Evolutionary conservation across 2,329 filamentous ascomycete species (phyloP).

Genomic region (Aureobasidium sp.): DNA sequence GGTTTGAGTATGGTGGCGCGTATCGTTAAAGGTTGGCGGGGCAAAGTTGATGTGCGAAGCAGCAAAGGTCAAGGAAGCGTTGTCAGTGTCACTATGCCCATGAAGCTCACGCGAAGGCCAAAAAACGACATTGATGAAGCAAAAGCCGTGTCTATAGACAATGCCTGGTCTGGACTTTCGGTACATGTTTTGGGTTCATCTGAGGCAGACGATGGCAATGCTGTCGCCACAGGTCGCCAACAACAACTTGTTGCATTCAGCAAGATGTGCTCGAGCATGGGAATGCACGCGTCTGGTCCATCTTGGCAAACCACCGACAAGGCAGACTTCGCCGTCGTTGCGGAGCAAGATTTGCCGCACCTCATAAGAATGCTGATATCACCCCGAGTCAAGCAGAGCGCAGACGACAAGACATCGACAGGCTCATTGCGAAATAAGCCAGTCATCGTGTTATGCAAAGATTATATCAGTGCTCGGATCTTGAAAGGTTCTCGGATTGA

Average conservation of each 20-base stretch:
- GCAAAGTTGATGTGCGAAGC: slow-evolving; percentile 33
- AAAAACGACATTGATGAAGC: neutral
- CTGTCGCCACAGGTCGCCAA: neutral
- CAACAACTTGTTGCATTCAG: neutral
- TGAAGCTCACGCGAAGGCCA: neutral
- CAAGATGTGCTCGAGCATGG: neutral
- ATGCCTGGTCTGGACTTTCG: neutral
- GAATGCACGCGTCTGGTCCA: neutral
- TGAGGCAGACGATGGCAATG: neutral
- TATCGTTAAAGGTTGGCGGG: slow-evolving; percentile 21
- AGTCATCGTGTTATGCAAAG: slow-evolving; percentile 7
- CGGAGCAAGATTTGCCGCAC: neutral
- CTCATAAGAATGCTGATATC: neutral
- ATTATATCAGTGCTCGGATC: neutral
- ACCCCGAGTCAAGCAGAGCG: neutral
- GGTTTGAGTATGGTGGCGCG: slow-evolving; percentile 25
- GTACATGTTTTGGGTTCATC: neutral
- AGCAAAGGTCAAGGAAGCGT: neutral
- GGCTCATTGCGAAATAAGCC: neutral
- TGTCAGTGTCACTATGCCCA: neutral
- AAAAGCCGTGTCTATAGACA: neutral
- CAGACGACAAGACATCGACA: neutral
- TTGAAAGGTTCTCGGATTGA: neutral
- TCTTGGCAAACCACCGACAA: neutral
- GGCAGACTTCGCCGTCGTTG: neutral